Evolutionary conservation across 2,329 filamentous ascomycete genomes (phyloP).

Genomic region (Mycogone perniciosa): DNA sequence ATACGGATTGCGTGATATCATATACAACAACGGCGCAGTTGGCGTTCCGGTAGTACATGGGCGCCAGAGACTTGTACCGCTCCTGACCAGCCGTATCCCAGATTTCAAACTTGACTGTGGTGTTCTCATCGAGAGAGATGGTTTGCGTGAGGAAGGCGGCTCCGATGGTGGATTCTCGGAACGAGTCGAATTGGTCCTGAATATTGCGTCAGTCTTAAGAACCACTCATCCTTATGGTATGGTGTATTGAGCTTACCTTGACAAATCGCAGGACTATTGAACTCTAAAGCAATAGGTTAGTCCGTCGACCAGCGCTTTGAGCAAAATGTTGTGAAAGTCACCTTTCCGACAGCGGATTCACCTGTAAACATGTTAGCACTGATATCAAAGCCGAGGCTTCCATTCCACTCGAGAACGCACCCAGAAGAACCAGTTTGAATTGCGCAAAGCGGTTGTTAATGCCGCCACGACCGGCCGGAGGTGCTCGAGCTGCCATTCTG

Average conservation of each 20-base stretch:
- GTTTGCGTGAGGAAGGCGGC: constrained; percentile 98
- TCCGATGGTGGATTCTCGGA: constrained; percentile 96
- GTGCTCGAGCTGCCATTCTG: constrained; percentile 80
- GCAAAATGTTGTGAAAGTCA: constrained; percentile 31
- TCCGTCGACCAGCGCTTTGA: not conserved
- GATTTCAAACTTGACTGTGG: constrained; percentile 99
- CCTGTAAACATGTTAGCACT: constrained; percentile 46
- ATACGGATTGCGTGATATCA: constrained; percentile 97
- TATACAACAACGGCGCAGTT: constrained; percentile 99
- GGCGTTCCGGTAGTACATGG: constrained; percentile 99
- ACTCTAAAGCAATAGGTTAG: constrained; percentile 54
- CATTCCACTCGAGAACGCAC: constrained; percentile 46
- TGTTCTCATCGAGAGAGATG: constrained; percentile 94
- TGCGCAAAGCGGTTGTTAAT: constrained; percentile 87
- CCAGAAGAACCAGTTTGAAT: constrained; percentile 96
- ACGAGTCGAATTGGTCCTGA: constrained; percentile 96
- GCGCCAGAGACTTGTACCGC: constrained; percentile 95
- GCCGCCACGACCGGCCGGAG: constrained; percentile 52
- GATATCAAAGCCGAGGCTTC: constrained; percentile 10
- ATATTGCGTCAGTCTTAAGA: constrained; percentile 12
- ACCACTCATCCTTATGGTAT: not conserved
- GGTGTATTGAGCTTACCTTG: constrained; percentile 56
- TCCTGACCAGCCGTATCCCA: constrained; percentile 99
- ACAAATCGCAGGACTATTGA: constrained; percentile 97
- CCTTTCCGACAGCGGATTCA: constrained; percentile 98